phyloP scores from a whole-genome alignment of 495 filamentous ascomycete species.

The Echria macrotheca region DNA sequence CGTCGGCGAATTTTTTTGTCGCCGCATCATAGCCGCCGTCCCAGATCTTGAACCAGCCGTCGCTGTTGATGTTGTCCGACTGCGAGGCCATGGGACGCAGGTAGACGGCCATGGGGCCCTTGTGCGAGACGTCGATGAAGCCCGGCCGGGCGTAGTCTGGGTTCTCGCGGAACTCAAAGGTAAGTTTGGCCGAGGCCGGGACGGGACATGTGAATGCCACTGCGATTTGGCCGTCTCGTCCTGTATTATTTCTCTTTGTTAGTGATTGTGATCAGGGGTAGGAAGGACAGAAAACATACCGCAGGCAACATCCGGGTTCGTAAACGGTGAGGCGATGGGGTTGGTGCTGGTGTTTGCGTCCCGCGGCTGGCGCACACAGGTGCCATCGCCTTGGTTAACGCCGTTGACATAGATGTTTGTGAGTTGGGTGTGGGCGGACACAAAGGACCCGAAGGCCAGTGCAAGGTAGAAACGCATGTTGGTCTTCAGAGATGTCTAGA shows the following conservation, averaged over 20 bases:
- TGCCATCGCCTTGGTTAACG: slow-evolving; percentile 60
- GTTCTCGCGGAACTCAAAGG: slow-evolving; percentile 58
- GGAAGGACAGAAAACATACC: too few relatives aligned
- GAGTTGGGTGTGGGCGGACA: slow-evolving; percentile 58
- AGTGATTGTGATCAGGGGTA: too few relatives aligned
- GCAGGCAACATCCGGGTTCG: slow-evolving; percentile 62
- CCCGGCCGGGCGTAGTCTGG: slow-evolving; percentile 51
- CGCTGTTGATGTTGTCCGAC: slow-evolving; percentile 43
- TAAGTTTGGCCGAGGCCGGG: slow-evolving; percentile 48
- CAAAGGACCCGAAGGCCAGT: slow-evolving; percentile 23
- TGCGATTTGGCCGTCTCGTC: slow-evolving; percentile 48
- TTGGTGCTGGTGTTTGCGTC: slow-evolving; percentile 41
- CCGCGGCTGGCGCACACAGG: slow-evolving; percentile 62
- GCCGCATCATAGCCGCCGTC: slow-evolving; percentile 55
- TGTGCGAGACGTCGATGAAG: slow-evolving; percentile 56
- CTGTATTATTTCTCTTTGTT: too few relatives aligned
- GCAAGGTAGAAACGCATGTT: slow-evolving; percentile 25
- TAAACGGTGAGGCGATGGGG: slow-evolving; percentile 47
- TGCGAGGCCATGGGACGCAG: slow-evolving; percentile 56
- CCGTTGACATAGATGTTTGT: slow-evolving; percentile 62
- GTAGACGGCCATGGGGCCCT: slow-evolving; percentile 68
- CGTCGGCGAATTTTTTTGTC: slow-evolving; percentile 58
- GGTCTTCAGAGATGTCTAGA: too few relatives aligned
- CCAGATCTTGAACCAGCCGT: slow-evolving; percentile 79
- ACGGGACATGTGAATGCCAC: slow-evolving; percentile 56